Conservation (phyloP, 2,329 filamentous ascomycete genomes). For the Mycosphaerelloides madeirae region DNA sequence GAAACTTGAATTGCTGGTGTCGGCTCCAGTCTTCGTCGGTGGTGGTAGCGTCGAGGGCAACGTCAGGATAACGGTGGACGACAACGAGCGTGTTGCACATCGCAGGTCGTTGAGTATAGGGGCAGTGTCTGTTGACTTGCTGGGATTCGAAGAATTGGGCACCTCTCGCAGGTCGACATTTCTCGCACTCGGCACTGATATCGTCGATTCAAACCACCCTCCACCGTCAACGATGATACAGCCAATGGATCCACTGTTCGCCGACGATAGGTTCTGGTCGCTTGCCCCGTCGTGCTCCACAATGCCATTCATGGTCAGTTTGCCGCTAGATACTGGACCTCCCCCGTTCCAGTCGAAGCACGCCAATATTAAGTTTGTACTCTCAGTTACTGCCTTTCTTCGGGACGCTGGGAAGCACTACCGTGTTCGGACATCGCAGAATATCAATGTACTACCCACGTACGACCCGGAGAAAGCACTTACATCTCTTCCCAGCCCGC, state of each 20-base stretch:
- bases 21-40: conserved; percentile 51
- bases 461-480: conserved; percentile 55
- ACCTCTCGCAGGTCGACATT: conserved; percentile 46
- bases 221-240: conserved; percentile 49
- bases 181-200: conserved; percentile 48
- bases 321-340: conserved; percentile 52
- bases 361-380: conserved; percentile 48
- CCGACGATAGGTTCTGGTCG: conserved; percentile 44
- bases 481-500: conserved; percentile 48
- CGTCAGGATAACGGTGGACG: conserved; percentile 46
- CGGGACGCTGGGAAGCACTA: conserved; percentile 46
- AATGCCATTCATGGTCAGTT: conserved; percentile 49
- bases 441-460: conserved; percentile 49
- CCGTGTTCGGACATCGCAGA: conserved; percentile 47
- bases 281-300: conserved; percentile 44
- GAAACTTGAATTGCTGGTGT: conserved; percentile 46
- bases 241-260: conserved; percentile 36
- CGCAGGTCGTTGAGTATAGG: conserved; percentile 44
- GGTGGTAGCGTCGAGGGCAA: conserved; percentile 52
- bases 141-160: conserved; percentile 50
- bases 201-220: conserved; percentile 48
- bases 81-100: conserved; percentile 41
- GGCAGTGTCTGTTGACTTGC: conserved; percentile 47
- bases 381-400: conserved; percentile 46
- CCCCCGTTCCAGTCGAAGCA: conserved; percentile 51